These are phyloP conservation scores for Cordyceps militaris DNA, from an alignment of 2,329 filamentous ascomycete genomes.

Conservation along the genomic window DNA sequence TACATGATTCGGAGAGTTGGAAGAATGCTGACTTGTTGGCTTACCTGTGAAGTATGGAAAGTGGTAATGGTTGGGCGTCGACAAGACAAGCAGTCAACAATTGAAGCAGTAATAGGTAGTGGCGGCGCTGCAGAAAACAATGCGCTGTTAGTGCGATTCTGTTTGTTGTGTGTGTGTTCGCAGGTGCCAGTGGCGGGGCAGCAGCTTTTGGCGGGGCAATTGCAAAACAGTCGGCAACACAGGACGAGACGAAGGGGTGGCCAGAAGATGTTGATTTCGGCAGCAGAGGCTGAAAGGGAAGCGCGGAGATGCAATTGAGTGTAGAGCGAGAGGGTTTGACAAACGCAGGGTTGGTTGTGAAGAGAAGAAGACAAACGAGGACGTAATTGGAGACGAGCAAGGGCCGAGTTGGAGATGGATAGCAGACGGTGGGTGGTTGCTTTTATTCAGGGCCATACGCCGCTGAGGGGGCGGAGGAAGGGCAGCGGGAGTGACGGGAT, in stretches of 20 bases:
- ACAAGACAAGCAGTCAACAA: background rate
- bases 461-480: too few species aligned
- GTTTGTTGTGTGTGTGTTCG: background rate
- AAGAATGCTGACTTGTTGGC: background rate
- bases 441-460: constrained; percentile 2
- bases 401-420: constrained; percentile 3
- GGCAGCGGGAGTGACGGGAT: too few species aligned
- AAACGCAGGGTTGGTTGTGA: background rate
- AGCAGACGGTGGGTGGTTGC: background rate
- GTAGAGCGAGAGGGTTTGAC: background rate
- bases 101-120: background rate
- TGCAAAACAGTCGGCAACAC: background rate
- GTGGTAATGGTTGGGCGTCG: background rate
- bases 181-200: constrained; percentile 9
- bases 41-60: constrained; percentile 4
- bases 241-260: background rate
- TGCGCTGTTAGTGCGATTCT: constrained; percentile 7
- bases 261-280: background rate
- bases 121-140: background rate
- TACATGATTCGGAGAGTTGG: background rate
- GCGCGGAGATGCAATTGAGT: background rate
- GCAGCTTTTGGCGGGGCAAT: constrained; percentile 6
- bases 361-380: background rate
- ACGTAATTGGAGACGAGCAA: background rate
- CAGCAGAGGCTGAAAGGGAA: background rate